Conservation (phyloP, 805 yeast genomes). For the Blastobotrys peoriensis region DNA sequence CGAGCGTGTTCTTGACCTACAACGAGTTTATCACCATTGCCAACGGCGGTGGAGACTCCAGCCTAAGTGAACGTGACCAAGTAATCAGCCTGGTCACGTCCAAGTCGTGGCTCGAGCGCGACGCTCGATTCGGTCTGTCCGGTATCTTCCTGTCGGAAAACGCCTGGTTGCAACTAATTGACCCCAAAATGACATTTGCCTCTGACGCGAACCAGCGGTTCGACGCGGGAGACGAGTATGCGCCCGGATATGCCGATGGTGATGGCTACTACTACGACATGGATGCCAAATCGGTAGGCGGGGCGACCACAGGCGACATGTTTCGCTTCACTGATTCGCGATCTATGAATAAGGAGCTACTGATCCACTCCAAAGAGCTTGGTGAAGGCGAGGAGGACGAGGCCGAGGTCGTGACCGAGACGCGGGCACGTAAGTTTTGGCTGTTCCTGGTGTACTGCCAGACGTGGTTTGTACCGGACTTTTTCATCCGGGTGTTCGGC, state of each 20-base stretch:
- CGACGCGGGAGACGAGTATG: conserved; percentile 19
- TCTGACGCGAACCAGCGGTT: conserved; percentile 29
- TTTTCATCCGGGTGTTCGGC: conserved; percentile 27
- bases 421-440: conserved; percentile 33
- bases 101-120: conserved; percentile 33
- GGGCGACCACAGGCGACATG: conserved; percentile 31
- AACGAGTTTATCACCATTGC: conserved; percentile 30
- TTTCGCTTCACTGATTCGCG: conserved; percentile 25
- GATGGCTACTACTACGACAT: conserved; percentile 31
- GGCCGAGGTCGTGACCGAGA: conserved; percentile 26
- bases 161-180: conserved; percentile 36
- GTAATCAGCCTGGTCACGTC: conserved; percentile 25
- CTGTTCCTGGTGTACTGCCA: conserved; percentile 32
- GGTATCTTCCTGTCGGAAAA: conserved; percentile 36
- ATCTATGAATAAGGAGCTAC: conserved; percentile 22
- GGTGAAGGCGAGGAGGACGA: conserved; percentile 30
- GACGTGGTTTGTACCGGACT: conserved; percentile 39
- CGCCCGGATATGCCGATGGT: conserved; percentile 19
- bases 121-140: conserved; percentile 34
- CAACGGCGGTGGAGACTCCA: conserved; percentile 20
- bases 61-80: conserved; percentile 28
- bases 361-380: conserved; percentile 25
- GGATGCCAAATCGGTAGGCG: conserved; percentile 29
- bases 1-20: conserved; percentile 35
- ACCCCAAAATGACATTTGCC: conserved; percentile 32